Conservation (phyloP, 208 protist genomes). For the Leptomonas pyrrhocoris region DNA sequence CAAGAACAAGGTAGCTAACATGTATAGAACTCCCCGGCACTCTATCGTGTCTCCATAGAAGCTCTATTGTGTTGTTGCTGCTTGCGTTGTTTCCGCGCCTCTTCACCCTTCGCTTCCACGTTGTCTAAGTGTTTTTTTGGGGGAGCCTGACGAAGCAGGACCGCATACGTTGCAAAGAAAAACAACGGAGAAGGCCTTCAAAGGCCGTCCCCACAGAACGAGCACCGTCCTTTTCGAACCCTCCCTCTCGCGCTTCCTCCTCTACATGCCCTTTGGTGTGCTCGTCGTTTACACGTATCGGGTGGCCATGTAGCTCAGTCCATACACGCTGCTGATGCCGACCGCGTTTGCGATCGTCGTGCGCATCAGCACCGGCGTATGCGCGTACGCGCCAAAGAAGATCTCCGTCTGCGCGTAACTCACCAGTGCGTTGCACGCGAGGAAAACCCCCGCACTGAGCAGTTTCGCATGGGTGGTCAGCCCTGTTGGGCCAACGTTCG, state of each 20-base stretch:
- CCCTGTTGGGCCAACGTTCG: background rate
- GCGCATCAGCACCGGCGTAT: conserved; percentile 31
- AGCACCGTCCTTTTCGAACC: too few relatives aligned
- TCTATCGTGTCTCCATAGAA: too few relatives aligned
- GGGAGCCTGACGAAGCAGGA: background rate
- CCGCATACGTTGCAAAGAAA: background rate
- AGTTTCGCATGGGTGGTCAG: conserved; percentile 17
- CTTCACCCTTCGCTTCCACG: too few relatives aligned
- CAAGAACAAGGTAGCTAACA: too few relatives aligned
- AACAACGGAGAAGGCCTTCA: too few relatives aligned
- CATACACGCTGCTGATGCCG: conserved; percentile 47
- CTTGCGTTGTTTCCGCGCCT: too few relatives aligned
- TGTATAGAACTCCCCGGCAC: too few relatives aligned
- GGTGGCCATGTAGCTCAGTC: conserved; percentile 36
- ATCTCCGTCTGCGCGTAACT: conserved; percentile 72
- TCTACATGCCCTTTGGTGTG: too few relatives aligned
- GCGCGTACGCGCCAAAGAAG: conserved; percentile 81
- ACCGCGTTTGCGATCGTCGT: conserved; percentile 41
- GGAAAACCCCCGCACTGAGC: conserved; percentile 34
- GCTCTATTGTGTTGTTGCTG: too few relatives aligned
- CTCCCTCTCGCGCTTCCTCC: background rate
- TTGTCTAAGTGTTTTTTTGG: too few relatives aligned
- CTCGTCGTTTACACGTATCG: conserved; percentile 20
- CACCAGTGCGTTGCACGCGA: conserved; percentile 29
- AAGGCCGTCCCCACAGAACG: too few relatives aligned